phyloP scores from a whole-genome alignment of 768 basidiomycete species.

The Artomyces pyxidatus region DNA sequence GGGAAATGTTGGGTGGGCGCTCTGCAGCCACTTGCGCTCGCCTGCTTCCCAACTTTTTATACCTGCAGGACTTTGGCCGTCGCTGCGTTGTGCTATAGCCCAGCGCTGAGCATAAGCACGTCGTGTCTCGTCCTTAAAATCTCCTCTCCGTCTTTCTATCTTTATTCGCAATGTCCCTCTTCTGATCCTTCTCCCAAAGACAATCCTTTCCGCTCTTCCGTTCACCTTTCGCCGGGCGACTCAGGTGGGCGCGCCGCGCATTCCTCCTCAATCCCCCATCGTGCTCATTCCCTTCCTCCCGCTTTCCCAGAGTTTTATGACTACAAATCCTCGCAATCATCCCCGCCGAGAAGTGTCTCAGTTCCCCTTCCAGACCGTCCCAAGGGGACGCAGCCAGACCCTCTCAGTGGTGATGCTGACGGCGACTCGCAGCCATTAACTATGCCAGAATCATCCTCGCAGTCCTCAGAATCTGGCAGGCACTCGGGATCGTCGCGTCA shows the following conservation, averaged over 20 bases:
- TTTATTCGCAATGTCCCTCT: slow-evolving; percentile 1
- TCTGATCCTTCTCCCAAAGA: slow-evolving; percentile 2
- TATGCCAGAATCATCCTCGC: not conserved
- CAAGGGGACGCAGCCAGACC: not conserved
- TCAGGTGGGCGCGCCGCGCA: slow-evolving; percentile 1
- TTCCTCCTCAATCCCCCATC: not conserved
- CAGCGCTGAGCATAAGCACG: slow-evolving; percentile 3
- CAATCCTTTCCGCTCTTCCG: not conserved
- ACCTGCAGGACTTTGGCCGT: not conserved
- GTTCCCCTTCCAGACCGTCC: slow-evolving; percentile 10
- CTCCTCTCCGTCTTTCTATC: not conserved
- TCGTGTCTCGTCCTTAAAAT: slow-evolving; percentile 1
- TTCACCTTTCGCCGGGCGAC: not conserved
- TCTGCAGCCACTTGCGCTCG: not conserved
- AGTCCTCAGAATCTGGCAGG: not conserved
- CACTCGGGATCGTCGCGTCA: slow-evolving; percentile 1
- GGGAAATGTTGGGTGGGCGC: not conserved
- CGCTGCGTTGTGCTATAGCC: not conserved
- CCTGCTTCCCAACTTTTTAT: not conserved
- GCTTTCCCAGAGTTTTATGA: not conserved
- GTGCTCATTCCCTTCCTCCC: not conserved
- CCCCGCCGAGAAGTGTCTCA: not conserved
- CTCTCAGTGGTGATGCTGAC: slow-evolving; percentile 3
- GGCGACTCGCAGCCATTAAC: not conserved
- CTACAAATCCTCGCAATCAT: not conserved